Evolutionary conservation across 75 land plant species (phyloP).

Genomic region (Selaginella moellendorffii): DNA sequence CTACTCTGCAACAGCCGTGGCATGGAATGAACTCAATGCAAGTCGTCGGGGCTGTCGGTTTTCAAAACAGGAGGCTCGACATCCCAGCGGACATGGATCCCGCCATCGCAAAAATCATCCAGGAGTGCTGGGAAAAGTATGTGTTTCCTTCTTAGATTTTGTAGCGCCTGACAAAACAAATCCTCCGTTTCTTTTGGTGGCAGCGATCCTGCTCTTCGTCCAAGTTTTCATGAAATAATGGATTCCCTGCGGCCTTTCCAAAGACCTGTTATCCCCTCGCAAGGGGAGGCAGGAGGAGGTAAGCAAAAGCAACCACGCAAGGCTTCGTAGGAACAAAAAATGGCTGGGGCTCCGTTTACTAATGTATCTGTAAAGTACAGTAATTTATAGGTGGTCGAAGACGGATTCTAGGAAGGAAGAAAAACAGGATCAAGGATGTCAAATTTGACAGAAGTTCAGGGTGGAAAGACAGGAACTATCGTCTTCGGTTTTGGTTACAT

Average conservation of each 20-base stretch:
- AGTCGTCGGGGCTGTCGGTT: slow-evolving; percentile 89
- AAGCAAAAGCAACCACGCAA: not conserved
- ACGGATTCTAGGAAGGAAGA: too few species aligned
- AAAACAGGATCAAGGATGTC: too few species aligned
- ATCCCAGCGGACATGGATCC: slow-evolving; percentile 64
- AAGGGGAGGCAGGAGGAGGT: not conserved
- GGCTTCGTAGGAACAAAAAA: too few species aligned
- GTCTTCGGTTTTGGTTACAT: too few species aligned
- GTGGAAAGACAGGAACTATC: too few species aligned
- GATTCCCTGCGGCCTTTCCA: slow-evolving; percentile 48
- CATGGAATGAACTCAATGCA: slow-evolving; percentile 91
- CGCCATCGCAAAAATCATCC: slow-evolving; percentile 45
- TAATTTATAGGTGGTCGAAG: not conserved
- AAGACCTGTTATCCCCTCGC: slow-evolving; percentile 34
- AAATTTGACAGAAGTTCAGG: not conserved
- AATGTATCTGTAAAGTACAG: not conserved
- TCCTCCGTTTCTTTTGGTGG: slow-evolving; percentile 8
- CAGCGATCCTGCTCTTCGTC: slow-evolving; percentile 61
- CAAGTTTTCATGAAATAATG: slow-evolving; percentile 73
- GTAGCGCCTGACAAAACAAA: slow-evolving; percentile 5
- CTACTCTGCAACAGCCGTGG: slow-evolving; percentile 82
- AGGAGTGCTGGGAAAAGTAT: slow-evolving; percentile 65
- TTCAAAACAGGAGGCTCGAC: slow-evolving; percentile 77
- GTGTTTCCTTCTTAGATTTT: slow-evolving; percentile 18
- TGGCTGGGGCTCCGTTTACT: not conserved